Evolutionary conservation across 345 rosid genomes (phyloP).

Genomic region (Salix udensis): DNA sequence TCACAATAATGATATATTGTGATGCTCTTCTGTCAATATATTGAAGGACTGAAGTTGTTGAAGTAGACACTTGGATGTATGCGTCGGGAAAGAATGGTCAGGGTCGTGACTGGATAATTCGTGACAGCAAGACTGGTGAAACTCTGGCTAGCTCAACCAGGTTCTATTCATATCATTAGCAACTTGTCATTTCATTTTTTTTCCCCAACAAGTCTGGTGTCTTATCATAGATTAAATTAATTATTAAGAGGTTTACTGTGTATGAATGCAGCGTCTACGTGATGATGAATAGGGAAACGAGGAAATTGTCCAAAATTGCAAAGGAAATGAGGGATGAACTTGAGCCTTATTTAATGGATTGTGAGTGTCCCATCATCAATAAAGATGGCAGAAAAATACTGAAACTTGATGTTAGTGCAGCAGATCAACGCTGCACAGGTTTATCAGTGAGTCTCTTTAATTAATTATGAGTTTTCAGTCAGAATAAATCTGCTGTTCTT

Average conservation of each 20-base stretch:
- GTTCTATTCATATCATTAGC: not conserved
- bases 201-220: no score
- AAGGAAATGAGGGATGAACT: slow-evolving; percentile 18
- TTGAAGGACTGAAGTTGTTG: slow-evolving; percentile 23
- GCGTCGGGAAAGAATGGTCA: slow-evolving; percentile 16
- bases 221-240: no score
- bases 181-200: no score
- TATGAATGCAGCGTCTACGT: slow-evolving; percentile 9
- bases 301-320: slow-evolving; percentile 16
- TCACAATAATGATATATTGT: no score
- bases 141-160: slow-evolving; percentile 13
- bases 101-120: slow-evolving; percentile 16
- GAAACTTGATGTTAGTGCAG: slow-evolving; percentile 3
- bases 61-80: slow-evolving; percentile 21
- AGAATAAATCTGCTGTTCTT: no score
- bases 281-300: slow-evolving; percentile 32
- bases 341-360: slow-evolving; percentile 1
- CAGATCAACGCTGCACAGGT: slow-evolving; percentile 8
- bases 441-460: not conserved
- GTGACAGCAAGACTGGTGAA: slow-evolving; percentile 17
- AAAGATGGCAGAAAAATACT: not conserved
- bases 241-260: no score
- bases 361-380: not conserved
- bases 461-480: not conserved
- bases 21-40: no score